Evolutionary conservation across 164 flowering plant genomes (phyloP).

Genomic region (Vitis labrusca): DNA sequence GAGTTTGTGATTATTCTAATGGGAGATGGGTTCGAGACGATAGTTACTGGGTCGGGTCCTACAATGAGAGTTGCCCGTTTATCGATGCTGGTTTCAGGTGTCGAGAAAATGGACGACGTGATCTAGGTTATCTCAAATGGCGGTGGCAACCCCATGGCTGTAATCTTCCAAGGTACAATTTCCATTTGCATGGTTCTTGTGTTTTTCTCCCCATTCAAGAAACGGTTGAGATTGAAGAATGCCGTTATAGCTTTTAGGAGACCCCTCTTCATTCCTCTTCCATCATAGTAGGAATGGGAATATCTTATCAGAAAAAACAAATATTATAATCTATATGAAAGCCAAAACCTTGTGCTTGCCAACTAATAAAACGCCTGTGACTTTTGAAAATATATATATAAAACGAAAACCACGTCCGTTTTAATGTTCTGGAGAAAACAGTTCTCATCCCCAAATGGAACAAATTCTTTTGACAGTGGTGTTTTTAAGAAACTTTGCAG

Average conservation of each 20-base stretch:
- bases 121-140: constrained; percentile 55
- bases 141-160: constrained; percentile 73
- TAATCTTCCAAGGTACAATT: constrained; percentile 57
- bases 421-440: too few species aligned
- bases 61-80: constrained; percentile 56
- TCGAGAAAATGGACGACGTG: constrained; percentile 49
- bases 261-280: too few species aligned
- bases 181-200: background rate
- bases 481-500: too few species aligned
- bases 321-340: too few species aligned
- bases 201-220: too few species aligned
- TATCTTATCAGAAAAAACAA: background rate
- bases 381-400: too few species aligned
- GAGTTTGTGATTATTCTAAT: constrained; percentile 49
- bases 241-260: too few species aligned
- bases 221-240: too few species aligned
- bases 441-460: too few species aligned
- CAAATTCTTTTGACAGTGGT: too few species aligned
- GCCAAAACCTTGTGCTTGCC: background rate
- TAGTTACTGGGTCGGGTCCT: constrained; percentile 9
- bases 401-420: too few species aligned
- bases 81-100: constrained; percentile 77
- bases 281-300: too few species aligned
- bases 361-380: background rate
- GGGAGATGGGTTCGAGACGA: constrained; percentile 70